Evolutionary conservation across 164 flowering plant species (phyloP).

Genomic region (Houttuynia cordata): DNA sequence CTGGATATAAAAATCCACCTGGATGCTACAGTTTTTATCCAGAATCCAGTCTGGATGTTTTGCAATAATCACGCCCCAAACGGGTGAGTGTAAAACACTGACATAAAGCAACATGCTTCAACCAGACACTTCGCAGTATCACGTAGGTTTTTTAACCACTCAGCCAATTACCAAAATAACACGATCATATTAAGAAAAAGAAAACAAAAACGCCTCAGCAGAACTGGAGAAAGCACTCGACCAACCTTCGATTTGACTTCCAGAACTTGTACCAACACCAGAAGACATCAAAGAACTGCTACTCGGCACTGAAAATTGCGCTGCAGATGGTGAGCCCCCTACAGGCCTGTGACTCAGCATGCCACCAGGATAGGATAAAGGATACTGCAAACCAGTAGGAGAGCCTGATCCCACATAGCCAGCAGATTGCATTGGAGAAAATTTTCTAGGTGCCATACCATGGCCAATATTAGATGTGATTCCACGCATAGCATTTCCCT

Average conservation of each 20-base stretch:
- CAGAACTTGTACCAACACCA: conserved; percentile 42
- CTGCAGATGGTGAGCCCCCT: conserved; percentile 47
- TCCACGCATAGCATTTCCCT: conserved; percentile 62
- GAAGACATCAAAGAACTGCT: conserved; percentile 42
- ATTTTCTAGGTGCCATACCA: conserved; percentile 57
- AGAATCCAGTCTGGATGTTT: no score
- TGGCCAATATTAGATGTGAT: conserved; percentile 40
- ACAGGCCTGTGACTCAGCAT: conserved; percentile 53
- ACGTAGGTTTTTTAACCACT: no score
- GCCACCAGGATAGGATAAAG: conserved; percentile 69
- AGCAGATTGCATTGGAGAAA: conserved; percentile 44
- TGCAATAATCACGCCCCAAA: no score
- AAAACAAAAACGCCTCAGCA: background rate
- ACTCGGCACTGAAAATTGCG: conserved; percentile 29
- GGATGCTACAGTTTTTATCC: no score
- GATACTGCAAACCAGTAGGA: conserved; percentile 67
- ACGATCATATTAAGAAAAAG: background rate
- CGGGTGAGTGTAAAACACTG: no score
- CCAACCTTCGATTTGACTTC: conserved; percentile 83
- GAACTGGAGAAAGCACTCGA: background rate
- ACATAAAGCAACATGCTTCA: no score
- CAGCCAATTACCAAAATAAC: background rate
- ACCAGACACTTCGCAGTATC: no score
- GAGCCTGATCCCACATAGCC: conserved; percentile 61
- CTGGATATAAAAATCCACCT: no score